Base-by-base conservation (phyloP, 805 yeast species). In the Barnettozyma botsteinii region DNA sequence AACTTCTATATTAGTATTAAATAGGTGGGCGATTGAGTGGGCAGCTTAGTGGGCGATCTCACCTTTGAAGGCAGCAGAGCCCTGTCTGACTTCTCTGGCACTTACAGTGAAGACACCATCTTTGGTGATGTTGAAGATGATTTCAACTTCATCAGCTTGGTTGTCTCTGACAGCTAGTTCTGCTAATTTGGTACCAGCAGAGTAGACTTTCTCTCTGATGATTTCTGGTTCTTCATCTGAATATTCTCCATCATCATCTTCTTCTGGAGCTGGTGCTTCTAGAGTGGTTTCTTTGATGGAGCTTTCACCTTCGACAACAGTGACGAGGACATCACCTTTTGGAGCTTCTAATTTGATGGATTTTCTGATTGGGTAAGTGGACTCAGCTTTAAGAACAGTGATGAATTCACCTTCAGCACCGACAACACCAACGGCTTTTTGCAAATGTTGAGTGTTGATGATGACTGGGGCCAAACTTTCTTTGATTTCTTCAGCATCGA, bases 141-240 rank as follows among this genome's bases (percentile, higher is more conserved):
- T 70, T 65, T 85, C 96, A 51, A 89, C 72, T 55, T 77, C 74
- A 50, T 79, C 79, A 38, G 75, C 73, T 55, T 75, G 71, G 53
- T 78, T 81, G 52, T 78, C 86, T 61, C 80, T 77, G 46, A 89
- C 69, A 37, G 81, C 82, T 51, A 88, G 69, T 59, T 85, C 85
- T 49, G 88, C 95, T 55, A 93, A 72, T 55, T 77, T 73, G 38
- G 77, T 72, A 49, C 87, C 86, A 48, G 88, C 76, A 57, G 75
- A 75, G 70, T 78, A 79, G 33, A 78, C 79, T 49, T 82, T 82
- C 67, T 79, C 85, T 65, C 79, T 81, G 49, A 77, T 67, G 59
- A 86, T 72, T 65, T 89, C 96, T 50, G 96, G 96, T 69, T 89
- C 97, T 50, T 85, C 95, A 54, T 87, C 96, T 20, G 64, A 61